Conservation (phyloP, 257 asterid genomes). For the Capsicum pubescens region DNA sequence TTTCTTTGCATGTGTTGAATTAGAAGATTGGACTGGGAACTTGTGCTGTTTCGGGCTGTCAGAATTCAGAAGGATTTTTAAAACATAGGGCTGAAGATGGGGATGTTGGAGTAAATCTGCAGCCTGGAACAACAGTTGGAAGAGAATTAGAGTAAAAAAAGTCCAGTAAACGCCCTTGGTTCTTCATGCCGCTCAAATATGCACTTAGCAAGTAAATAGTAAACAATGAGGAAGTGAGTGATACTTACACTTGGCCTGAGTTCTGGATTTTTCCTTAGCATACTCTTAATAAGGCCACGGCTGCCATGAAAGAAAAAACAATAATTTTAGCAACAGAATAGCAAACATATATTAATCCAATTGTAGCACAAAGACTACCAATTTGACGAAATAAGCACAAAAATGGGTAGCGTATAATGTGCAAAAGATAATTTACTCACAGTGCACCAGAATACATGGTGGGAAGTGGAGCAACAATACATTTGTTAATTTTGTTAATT, state of each 20-base stretch:
- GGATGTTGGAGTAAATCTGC: constrained; percentile 84
- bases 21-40: constrained; percentile 48
- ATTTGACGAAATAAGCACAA: constrained; percentile 14
- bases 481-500: constrained; percentile 90
- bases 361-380: constrained; percentile 7
- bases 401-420: neutral
- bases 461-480: constrained; percentile 90
- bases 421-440: constrained; percentile 59
- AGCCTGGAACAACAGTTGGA: constrained; percentile 59
- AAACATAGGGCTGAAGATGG: constrained; percentile 74
- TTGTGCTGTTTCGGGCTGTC: constrained; percentile 68
- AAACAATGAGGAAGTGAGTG: constrained; percentile 5
- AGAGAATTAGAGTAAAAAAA: neutral
- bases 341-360: neutral
- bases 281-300: constrained; percentile 90
- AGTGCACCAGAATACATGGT: constrained; percentile 81
- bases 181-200: neutral
- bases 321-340: constrained; percentile 25
- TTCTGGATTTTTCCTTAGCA: constrained; percentile 95
- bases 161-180: neutral
- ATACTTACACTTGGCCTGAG: constrained; percentile 83
- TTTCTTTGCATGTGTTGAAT: constrained; percentile 50
- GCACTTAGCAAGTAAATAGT: neutral
- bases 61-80: constrained; percentile 59
- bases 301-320: constrained; percentile 44